Evolutionary conservation across 2,329 filamentous ascomycete species (phyloP), one percentile per base, ranked within the genome.

Genomic region (Pseudocercospora crystallina): DNA sequence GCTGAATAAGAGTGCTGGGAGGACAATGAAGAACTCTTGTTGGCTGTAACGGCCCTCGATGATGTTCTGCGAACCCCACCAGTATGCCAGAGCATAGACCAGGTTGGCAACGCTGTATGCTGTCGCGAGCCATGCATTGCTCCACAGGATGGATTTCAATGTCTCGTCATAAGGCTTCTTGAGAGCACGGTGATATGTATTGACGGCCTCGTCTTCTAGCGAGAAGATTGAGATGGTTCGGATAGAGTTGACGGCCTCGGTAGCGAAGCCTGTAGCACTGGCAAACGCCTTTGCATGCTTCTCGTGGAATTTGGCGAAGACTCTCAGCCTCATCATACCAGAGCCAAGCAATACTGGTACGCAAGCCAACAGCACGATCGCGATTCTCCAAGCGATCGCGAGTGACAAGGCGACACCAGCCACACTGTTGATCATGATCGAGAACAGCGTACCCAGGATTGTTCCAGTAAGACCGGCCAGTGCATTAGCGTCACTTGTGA

Each of bases 41-140:
- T 83, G 81, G 37, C 80, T 80, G 58, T 86, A 86, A 49, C 81
- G 72, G 4, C 86, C 86, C 36, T 78, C 75, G 44, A 84, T 79
- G 52, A 90, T 87, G 56, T 83, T 81, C 60, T 81, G 85, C 0
- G 86, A 79, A 3, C 87, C 87, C 86, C 87, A 91, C 85, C 86
- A 91, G 69, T 89, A 90, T 0, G 86, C 84, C 47, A 91, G 79
- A 0, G 86, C 84, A 62, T 90, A 88, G 20, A 89, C 81, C 43
- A 87, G 76, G 61, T 85, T 86, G 14, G 83, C 80, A 8, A 80
- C 73, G 56, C 77, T 80, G 63, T 83, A 80, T 12, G 82, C 76
- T 32, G 84, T 72, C 2, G 83, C 81, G 7, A 84, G 76, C 74
- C 55, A 58, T 10, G 49, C 49, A 46, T 57, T 63, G 14, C 54